Percentiles rank a stretch among this genome's conserved stretches.
These are phyloP conservation scores for Candolleomyces efflorescens DNA, from an alignment of 768 basidiomycete genomes.

Conservation along the genomic window DNA sequence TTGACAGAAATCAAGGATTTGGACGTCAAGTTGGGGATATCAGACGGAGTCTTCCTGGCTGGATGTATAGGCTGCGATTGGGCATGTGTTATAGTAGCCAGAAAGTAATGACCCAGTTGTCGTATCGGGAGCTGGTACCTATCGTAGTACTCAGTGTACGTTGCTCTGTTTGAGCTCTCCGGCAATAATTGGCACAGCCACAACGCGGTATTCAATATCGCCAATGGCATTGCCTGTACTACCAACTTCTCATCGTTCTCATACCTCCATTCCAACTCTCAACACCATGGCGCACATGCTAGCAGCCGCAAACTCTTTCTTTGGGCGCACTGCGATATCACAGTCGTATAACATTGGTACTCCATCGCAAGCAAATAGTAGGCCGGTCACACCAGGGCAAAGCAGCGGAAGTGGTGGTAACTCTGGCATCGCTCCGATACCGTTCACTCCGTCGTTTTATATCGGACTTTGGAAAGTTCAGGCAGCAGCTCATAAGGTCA, in stretches of 20 bases:
- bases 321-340: conserved; percentile 74
- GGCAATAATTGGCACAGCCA: too few relatives aligned
- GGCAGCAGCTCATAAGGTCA: conserved; percentile 83
- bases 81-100: too few relatives aligned
- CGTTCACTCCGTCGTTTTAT: conserved; percentile 50
- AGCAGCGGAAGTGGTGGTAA: conserved; percentile 10
- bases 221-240: too few relatives aligned
- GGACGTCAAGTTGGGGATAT: conserved; percentile 26
- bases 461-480: conserved; percentile 91
- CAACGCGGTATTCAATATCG: too few relatives aligned
- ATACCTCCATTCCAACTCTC: too few relatives aligned
- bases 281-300: conserved; percentile 46
- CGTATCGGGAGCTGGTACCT: too few relatives aligned
- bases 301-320: conserved; percentile 81
- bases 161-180: not conserved
- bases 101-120: too few relatives aligned
- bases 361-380: conserved; percentile 36
- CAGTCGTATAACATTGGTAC: conserved; percentile 71
- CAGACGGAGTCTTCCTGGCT: conserved; percentile 15
- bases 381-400: conserved; percentile 42
- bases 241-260: too few relatives aligned
- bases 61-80: not conserved
- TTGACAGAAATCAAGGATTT: conserved; percentile 14
- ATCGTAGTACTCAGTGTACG: too few relatives aligned
- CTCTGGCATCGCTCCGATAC: conserved; percentile 32